These are phyloP conservation scores for Sugiyamaella xylanicola DNA, from an alignment of 1,139 yeast genomes.

Conservation along the genomic window DNA sequence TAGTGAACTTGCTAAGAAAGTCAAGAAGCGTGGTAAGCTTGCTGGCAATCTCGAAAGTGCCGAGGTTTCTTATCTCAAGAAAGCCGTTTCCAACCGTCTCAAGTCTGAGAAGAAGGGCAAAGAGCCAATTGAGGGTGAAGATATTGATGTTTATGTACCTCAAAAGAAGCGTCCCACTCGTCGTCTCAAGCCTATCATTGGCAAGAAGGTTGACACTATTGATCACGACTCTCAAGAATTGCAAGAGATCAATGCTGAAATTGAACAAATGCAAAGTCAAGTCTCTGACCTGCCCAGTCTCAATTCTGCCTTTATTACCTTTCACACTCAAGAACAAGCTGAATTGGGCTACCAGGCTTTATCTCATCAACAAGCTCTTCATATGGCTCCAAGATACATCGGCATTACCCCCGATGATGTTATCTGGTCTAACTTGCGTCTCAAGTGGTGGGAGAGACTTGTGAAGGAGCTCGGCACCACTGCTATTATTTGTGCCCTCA, in stretches of 20 bases:
- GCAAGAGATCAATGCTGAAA: conserved; percentile 66
- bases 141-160: conserved; percentile 68
- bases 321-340: conserved; percentile 82
- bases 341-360: conserved; percentile 84
- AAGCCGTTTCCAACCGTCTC: conserved; percentile 59
- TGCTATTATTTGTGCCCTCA: conserved; percentile 57
- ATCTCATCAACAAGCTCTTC: conserved; percentile 66
- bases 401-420: conserved; percentile 81
- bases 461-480: conserved; percentile 60
- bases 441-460: conserved; percentile 83
- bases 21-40: conserved; percentile 62
- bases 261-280: conserved; percentile 58
- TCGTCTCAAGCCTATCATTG: conserved; percentile 64
- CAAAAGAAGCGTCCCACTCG: conserved; percentile 76
- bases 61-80: conserved; percentile 59
- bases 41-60: conserved; percentile 70
- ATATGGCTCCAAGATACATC: conserved; percentile 60
- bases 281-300: conserved; percentile 48
- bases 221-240: conserved; percentile 66
- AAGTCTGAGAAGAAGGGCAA: conserved; percentile 65
- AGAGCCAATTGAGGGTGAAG: conserved; percentile 48
- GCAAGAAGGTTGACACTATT: conserved; percentile 84
- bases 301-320: conserved; percentile 79
- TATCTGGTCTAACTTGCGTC: conserved; percentile 81
- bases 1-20: conserved; percentile 57